phyloP scores from a whole-genome alignment of 805 yeast genomes.

The Metschnikowia gruessii region DNA sequence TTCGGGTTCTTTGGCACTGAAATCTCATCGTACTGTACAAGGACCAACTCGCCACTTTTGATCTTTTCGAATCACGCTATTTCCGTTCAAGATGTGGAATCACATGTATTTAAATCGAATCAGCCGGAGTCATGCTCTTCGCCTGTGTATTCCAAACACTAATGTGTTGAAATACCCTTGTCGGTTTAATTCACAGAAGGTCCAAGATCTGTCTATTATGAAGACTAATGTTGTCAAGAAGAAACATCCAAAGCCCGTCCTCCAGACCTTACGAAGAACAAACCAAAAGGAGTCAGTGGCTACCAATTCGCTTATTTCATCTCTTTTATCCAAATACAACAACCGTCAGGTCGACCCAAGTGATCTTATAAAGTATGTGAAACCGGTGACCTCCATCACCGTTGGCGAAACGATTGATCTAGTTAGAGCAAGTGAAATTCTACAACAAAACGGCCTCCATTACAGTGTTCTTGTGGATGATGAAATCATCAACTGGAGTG shows the following conservation, averaged over 20 bases:
- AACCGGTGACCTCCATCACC: constrained; percentile 67
- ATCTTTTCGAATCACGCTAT: background rate
- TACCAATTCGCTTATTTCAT: constrained; percentile 17
- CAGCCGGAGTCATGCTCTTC: background rate
- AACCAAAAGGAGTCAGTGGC: constrained; percentile 25
- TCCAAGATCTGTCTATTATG: background rate
- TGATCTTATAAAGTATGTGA: constrained; percentile 27
- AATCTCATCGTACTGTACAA: constrained; percentile 4
- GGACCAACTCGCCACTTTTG: background rate
- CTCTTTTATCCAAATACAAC: constrained; percentile 17
- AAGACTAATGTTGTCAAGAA: constrained; percentile 4
- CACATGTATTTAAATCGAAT: background rate
- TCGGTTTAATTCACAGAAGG: constrained; percentile 1
- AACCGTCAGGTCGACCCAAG: constrained; percentile 20
- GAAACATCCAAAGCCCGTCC: constrained; percentile 11
- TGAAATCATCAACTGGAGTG: constrained; percentile 58
- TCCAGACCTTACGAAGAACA: constrained; percentile 18
- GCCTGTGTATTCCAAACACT: background rate
- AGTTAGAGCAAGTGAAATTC: constrained; percentile 37
- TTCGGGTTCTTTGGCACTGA: background rate
- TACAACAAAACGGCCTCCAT: constrained; percentile 26
- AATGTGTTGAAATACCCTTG: background rate
- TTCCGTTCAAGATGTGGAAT: background rate
- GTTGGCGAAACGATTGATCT: constrained; percentile 71
- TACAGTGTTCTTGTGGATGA: constrained; percentile 48